These are phyloP conservation scores for Calonectria pteridis DNA, from an alignment of 2,329 filamentous ascomycete species.

Conservation along the genomic window DNA sequence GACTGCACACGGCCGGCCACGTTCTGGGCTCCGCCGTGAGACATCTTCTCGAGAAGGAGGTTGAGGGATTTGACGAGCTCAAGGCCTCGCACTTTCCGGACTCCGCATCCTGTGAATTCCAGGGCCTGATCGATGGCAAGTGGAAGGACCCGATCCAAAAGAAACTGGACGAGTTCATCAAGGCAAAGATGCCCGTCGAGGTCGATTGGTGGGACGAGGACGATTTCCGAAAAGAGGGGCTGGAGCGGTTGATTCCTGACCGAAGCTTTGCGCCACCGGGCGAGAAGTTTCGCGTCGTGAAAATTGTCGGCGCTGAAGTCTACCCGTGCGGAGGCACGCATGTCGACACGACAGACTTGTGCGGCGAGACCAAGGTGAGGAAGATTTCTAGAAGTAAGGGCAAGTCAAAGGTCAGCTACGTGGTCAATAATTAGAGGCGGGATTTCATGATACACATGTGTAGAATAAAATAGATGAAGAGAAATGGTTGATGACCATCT, in stretches of 20 bases:
- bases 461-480: neutral
- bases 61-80: constrained; percentile 70
- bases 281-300: constrained; percentile 74
- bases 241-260: constrained; percentile 69
- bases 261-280: constrained; percentile 45
- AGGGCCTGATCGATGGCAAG: constrained; percentile 73
- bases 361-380: constrained; percentile 72
- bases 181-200: constrained; percentile 67
- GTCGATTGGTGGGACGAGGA: constrained; percentile 76
- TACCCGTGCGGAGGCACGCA: constrained; percentile 85
- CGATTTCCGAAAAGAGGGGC: constrained; percentile 66
- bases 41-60: constrained; percentile 63
- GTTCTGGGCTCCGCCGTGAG: constrained; percentile 77
- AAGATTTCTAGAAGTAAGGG: constrained; percentile 64
- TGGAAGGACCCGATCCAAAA: constrained; percentile 73
- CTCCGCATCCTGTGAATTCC: constrained; percentile 75
- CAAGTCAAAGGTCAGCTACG: constrained; percentile 41
- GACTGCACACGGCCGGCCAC: constrained; percentile 81
- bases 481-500: neutral
- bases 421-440: constrained; percentile 26
- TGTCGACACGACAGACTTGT: constrained; percentile 70
- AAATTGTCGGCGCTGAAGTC: constrained; percentile 75
- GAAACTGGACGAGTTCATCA: constrained; percentile 70
- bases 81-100: constrained; percentile 81
- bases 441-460: neutral